Conservation (phyloP, 768 basidiomycete genomes). For the Hericium erinaceus region DNA sequence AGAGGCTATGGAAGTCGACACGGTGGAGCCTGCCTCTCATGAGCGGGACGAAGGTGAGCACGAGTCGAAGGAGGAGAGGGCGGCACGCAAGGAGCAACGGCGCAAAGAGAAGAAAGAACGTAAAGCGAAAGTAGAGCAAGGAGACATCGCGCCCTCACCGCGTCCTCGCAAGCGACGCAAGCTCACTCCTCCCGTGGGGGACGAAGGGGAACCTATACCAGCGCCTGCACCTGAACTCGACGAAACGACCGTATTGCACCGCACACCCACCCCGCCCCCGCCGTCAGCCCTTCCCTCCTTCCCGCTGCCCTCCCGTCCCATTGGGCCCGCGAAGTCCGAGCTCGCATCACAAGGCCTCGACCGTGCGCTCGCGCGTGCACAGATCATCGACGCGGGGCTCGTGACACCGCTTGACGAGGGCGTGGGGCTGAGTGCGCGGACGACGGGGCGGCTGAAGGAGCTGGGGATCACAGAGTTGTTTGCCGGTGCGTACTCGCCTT, state of each 20-base stretch:
- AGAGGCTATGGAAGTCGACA: neutral
- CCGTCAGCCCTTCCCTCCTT: constrained; percentile 50
- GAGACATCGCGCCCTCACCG: constrained; percentile 1
- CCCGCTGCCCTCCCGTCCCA: constrained; percentile 55
- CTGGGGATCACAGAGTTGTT: constrained; percentile 83
- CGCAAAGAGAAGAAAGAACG: constrained; percentile 6
- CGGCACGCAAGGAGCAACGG: neutral
- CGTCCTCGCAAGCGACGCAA: constrained; percentile 35
- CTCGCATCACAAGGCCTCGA: constrained; percentile 77
- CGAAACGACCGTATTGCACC: neutral
- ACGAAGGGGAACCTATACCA: neutral
- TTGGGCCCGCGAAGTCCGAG: constrained; percentile 59
- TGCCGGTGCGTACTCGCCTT: constrained; percentile 51
- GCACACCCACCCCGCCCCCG: constrained; percentile 7
- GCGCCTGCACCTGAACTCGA: constrained; percentile 2
- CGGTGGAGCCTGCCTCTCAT: neutral
- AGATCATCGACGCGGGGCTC: constrained; percentile 50
- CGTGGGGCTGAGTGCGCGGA: constrained; percentile 49
- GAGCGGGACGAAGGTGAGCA: neutral
- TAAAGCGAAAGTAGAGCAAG: constrained; percentile 3
- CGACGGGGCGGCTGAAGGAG: constrained; percentile 53
- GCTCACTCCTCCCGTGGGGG: neutral
- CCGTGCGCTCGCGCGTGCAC: constrained; percentile 58
- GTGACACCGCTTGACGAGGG: constrained; percentile 34
- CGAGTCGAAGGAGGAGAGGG: neutral